These are phyloP conservation scores for Hansfordia pulvinata DNA, from an alignment of 2,329 filamentous ascomycete species.

Conservation along the genomic window DNA sequence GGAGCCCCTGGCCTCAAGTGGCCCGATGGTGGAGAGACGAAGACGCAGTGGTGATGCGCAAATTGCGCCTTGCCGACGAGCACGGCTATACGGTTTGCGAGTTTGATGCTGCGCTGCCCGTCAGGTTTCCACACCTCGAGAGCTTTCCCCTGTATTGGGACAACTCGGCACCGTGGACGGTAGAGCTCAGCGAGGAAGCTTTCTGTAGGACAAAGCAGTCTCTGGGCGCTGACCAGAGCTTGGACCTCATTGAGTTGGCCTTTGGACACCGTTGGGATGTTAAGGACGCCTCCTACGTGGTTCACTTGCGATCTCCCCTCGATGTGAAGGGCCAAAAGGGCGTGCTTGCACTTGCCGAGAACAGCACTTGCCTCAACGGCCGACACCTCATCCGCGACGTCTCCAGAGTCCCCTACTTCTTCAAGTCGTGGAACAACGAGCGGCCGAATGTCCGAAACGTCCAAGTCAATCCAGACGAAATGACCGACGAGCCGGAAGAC, in stretches of 20 bases:
- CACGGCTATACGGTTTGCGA: conserved; percentile 17
- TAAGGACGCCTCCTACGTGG: conserved; percentile 22
- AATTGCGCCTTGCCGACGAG: conserved; percentile 20
- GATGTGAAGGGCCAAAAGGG: no score
- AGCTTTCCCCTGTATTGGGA: conserved; percentile 26
- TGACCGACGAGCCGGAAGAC: conserved; percentile 25
- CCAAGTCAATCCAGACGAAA: conserved; percentile 19
- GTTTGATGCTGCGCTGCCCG: conserved; percentile 30
- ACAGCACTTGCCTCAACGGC: conserved; percentile 9
- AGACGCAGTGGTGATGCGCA: conserved; percentile 7
- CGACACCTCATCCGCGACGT: conserved; percentile 26
- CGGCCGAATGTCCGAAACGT: conserved; percentile 30
- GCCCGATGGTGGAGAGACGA: conserved; percentile 26
- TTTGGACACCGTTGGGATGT: conserved; percentile 31
- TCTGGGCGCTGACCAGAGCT: conserved; percentile 26
- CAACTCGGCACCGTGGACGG: conserved; percentile 18
- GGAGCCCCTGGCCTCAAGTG: conserved; percentile 32
- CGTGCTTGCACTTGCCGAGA: no score
- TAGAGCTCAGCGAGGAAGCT: conserved; percentile 16
- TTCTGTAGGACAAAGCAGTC: conserved; percentile 6
- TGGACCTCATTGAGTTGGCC: conserved; percentile 29
- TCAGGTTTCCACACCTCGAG: conserved; percentile 21
- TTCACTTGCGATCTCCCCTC: no score
- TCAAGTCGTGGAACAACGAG: conserved; percentile 21
- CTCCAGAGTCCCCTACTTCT: conserved; percentile 23